These are phyloP conservation scores for Trichosporon faecale DNA, from an alignment of 1,284 basidiomycete species.

Conservation along the genomic window DNA sequence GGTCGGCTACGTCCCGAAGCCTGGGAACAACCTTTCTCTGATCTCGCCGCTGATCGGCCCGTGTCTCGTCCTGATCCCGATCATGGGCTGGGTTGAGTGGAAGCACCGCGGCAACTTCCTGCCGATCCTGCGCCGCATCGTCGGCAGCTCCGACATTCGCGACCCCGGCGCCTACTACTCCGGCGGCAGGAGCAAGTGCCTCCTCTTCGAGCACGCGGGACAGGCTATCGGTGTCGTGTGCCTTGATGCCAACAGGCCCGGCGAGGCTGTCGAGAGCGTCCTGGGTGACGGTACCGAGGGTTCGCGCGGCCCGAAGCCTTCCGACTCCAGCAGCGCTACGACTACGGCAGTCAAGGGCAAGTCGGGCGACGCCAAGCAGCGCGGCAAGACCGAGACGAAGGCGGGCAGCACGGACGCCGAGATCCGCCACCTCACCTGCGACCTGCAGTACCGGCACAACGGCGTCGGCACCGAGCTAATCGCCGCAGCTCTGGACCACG, in stretches of 20 bases:
- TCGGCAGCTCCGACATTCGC: conserved; percentile 61
- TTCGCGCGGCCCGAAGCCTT: neutral
- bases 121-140: conserved; percentile 56
- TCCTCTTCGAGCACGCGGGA: conserved; percentile 60
- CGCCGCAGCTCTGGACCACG: conserved; percentile 59
- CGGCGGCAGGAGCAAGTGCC: conserved; percentile 61
- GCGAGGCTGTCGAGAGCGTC: conserved; percentile 20
- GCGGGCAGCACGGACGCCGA: conserved; percentile 52
- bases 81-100: conserved; percentile 66
- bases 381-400: conserved; percentile 25
- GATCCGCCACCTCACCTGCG: conserved; percentile 74
- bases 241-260: conserved; percentile 59
- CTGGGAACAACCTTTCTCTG: conserved; percentile 54
- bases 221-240: conserved; percentile 67
- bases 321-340: neutral
- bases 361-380: neutral
- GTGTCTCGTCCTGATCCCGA: conserved; percentile 61
- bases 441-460: conserved; percentile 61
- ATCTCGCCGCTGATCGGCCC: conserved; percentile 64
- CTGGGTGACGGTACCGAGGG: conserved; percentile 9
- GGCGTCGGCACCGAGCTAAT: conserved; percentile 67
- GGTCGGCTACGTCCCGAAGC: conserved; percentile 65
- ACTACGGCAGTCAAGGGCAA: neutral
- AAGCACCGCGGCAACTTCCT: conserved; percentile 32
- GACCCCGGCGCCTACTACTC: conserved; percentile 62